Conservation (phyloP, 1,284 basidiomycete genomes). For the Mrakiaceae sp. region DNA sequence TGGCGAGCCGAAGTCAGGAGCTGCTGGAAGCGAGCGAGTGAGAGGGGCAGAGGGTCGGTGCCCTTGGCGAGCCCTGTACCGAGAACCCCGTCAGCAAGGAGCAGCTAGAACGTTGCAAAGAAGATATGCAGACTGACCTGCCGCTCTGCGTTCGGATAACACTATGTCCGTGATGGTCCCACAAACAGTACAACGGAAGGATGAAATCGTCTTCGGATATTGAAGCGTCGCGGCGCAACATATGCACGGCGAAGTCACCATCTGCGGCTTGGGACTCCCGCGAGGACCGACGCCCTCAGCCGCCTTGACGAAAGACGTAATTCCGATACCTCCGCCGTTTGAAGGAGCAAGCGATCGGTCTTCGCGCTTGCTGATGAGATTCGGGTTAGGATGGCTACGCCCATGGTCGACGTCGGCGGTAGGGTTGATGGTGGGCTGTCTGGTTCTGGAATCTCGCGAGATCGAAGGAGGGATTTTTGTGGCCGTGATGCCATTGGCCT, state of each 20-base stretch:
- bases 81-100: background rate
- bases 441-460: background rate
- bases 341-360: background rate
- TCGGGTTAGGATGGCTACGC: background rate
- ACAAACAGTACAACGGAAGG: slow-evolving; percentile 15
- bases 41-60: slow-evolving; percentile 11
- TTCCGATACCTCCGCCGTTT: slow-evolving; percentile 1
- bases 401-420: background rate
- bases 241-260: slow-evolving; percentile 15
- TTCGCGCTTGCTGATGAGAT: slow-evolving; percentile 11
- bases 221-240: slow-evolving; percentile 14
- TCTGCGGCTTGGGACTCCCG: slow-evolving; percentile 1
- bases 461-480: background rate
- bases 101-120: too few relatives aligned
- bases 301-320: slow-evolving; percentile 11
- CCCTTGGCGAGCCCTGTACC: slow-evolving; percentile 2
- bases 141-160: slow-evolving; percentile 3
- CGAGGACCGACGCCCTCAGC: background rate
- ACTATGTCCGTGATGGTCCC: slow-evolving; percentile 15
- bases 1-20: slow-evolving; percentile 2
- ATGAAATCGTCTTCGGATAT: slow-evolving; percentile 5
- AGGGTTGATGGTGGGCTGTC: background rate
- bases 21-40: slow-evolving; percentile 1
- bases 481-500: background rate
- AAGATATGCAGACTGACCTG: background rate